These are phyloP conservation scores for Oenanthe javanica DNA, from an alignment of 140 eudicot species.

Conservation along the genomic window DNA sequence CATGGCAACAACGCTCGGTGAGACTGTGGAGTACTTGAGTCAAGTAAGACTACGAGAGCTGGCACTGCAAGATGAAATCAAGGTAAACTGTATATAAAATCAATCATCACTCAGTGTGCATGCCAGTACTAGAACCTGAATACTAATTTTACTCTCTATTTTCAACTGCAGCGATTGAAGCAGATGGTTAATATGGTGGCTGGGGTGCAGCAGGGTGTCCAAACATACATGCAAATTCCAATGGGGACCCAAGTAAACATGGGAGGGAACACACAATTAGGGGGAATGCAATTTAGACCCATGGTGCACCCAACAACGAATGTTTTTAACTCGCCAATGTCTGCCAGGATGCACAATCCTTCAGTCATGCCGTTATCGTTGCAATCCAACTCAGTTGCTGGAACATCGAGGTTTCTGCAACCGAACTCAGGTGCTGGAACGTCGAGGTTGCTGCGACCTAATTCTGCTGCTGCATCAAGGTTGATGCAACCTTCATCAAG, in stretches of 20 bases:
- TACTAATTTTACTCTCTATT: background rate
- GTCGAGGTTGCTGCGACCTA: too few species aligned
- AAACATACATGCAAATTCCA: background rate
- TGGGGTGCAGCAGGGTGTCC: background rate
- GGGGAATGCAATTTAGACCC: background rate
- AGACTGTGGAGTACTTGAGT: background rate
- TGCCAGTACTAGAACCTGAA: too few species aligned
- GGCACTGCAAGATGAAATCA: background rate
- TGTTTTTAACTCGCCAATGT: background rate
- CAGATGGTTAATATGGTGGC: background rate
- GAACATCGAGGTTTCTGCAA: too few species aligned
- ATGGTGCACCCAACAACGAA: background rate
- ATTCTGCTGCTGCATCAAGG: too few species aligned
- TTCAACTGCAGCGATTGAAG: background rate
- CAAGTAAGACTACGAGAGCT: background rate
- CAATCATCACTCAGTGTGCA: too few species aligned
- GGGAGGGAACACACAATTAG: background rate
- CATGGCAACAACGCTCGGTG: background rate
- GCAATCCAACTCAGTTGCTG: background rate
- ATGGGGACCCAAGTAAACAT: background rate
- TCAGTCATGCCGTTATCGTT: background rate
- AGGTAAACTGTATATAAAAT: background rate
- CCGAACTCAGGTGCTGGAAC: too few species aligned
- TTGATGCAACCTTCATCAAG: too few species aligned
- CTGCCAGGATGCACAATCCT: background rate